These are phyloP conservation scores for Penicillium egyptiacum DNA, from an alignment of 495 filamentous ascomycete species.

Conservation along the genomic window DNA sequence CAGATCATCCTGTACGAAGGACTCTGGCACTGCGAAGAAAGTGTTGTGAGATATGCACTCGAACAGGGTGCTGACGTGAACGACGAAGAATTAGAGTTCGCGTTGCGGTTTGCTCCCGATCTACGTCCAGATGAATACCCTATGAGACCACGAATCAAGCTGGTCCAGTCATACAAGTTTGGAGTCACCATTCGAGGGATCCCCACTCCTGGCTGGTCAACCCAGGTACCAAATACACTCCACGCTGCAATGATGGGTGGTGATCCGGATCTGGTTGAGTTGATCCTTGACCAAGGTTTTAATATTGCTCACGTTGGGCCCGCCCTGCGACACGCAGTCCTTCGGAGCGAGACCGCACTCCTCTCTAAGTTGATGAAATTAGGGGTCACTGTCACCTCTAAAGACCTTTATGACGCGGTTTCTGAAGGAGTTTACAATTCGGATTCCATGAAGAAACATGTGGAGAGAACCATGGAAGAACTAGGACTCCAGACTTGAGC, in stretches of 20 bases:
- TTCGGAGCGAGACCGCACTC: background rate
- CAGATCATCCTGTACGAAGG: constrained; percentile 1
- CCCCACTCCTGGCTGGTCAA: background rate
- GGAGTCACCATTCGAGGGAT: background rate
- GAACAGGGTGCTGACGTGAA: background rate
- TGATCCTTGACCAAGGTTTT: background rate
- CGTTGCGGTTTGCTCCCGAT: background rate
- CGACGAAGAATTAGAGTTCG: background rate
- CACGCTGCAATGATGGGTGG: background rate
- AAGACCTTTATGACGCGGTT: too few species aligned
- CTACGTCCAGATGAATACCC: background rate
- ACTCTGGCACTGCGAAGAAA: background rate
- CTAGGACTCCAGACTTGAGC: background rate
- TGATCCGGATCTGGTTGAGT: background rate
- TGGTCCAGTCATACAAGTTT: background rate
- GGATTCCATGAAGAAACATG: background rate
- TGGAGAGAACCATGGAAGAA: background rate
- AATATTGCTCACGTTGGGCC: background rate
- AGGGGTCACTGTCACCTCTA: background rate
- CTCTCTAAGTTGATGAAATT: background rate
- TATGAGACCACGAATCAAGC: background rate
- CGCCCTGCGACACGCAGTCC: background rate
- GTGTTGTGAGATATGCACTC: background rate
- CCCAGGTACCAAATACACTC: background rate
- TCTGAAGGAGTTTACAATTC: too few species aligned